Evolutionary conservation across 768 basidiomycete species (phyloP).

Genomic region (Podaxis mareebaensis): DNA sequence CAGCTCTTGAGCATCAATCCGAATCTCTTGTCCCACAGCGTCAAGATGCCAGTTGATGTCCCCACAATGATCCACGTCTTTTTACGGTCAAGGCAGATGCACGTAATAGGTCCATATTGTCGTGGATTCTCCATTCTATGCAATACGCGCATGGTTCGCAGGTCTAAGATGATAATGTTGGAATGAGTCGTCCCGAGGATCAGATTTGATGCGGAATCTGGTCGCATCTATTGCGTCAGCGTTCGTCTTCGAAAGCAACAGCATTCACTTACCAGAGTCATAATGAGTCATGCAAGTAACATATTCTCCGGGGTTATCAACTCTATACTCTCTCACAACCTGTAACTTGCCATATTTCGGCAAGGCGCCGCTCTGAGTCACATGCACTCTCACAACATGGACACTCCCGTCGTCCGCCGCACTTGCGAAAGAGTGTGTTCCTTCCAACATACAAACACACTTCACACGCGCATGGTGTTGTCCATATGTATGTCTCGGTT

Average conservation of each 20-base stretch:
- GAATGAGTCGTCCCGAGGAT: slow-evolving; percentile 87
- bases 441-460: slow-evolving; percentile 80
- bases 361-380: slow-evolving; percentile 62
- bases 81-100: slow-evolving; percentile 81
- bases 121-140: slow-evolving; percentile 83
- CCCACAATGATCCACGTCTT: slow-evolving; percentile 88
- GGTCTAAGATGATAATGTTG: slow-evolving; percentile 71
- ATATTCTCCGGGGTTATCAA: slow-evolving; percentile 75
- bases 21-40: slow-evolving; percentile 95
- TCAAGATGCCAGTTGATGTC: slow-evolving; percentile 80
- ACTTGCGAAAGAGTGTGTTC: slow-evolving; percentile 85
- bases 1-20: slow-evolving; percentile 87
- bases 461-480: slow-evolving; percentile 63
- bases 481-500: slow-evolving; percentile 68
- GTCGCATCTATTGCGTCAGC: neutral
- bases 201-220: slow-evolving; percentile 76
- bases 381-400: slow-evolving; percentile 81
- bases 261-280: slow-evolving; percentile 14
- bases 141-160: slow-evolving; percentile 79
- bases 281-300: slow-evolving; percentile 84
- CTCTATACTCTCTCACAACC: slow-evolving; percentile 76
- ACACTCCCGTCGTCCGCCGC: slow-evolving; percentile 84
- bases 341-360: slow-evolving; percentile 86
- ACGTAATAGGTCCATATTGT: slow-evolving; percentile 84
- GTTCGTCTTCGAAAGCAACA: neutral